These are phyloP conservation scores for Agrocybe praecox DNA, from an alignment of 768 basidiomycete genomes.

Conservation along the genomic window DNA sequence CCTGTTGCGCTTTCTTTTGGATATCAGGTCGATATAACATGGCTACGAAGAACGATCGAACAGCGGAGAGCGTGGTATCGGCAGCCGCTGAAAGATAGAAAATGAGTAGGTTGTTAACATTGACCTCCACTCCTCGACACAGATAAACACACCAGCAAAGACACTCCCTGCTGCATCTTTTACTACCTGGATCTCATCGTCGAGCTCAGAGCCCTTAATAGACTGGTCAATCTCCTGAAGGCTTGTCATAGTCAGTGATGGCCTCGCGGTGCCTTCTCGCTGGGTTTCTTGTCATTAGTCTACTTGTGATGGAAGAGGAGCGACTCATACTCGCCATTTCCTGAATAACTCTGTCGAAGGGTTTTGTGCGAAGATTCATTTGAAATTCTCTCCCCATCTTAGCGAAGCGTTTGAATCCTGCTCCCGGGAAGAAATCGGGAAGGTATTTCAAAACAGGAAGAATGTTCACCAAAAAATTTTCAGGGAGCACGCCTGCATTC, in stretches of 20 bases:
- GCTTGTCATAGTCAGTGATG: not conserved
- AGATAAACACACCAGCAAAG: too few species aligned
- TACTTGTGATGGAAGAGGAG: not conserved
- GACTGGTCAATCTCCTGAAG: too few species aligned
- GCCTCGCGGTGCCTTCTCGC: not conserved
- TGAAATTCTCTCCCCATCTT: constrained; percentile 41
- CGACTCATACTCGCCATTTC: constrained; percentile 18
- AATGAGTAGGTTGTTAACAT: too few species aligned
- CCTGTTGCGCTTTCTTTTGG: constrained; percentile 36
- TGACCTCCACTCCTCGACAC: too few species aligned
- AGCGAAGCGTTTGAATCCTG: constrained; percentile 57
- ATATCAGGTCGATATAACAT: constrained; percentile 42
- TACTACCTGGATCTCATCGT: too few species aligned
- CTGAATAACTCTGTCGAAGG: constrained; percentile 30
- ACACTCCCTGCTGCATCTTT: too few species aligned
- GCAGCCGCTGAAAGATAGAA: constrained; percentile 27
- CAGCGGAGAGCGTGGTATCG: constrained; percentile 28
- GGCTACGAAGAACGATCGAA: constrained; percentile 36
- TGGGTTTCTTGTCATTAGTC: not conserved
- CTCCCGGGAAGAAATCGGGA: constrained; percentile 62
- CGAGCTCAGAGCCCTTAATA: too few species aligned
- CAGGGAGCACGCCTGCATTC: constrained; percentile 36
- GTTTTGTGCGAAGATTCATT: constrained; percentile 36
- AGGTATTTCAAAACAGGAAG: constrained; percentile 43
- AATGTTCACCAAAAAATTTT: constrained; percentile 47